phyloP scores from a whole-genome alignment of 768 basidiomycete species.

The Xerocomellus amylosporus region DNA sequence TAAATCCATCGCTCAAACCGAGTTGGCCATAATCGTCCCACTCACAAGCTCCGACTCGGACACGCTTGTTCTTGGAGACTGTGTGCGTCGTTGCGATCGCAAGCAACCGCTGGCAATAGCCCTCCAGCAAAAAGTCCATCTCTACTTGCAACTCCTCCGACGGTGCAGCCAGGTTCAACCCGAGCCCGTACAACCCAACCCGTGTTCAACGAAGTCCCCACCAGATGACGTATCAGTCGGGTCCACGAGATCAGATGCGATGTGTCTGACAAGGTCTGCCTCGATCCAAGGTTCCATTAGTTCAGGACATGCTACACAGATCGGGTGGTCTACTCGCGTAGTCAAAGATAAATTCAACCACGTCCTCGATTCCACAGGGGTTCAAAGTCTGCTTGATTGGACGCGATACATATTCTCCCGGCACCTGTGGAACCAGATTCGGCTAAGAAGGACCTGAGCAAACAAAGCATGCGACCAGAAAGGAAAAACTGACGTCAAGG shows the following conservation, averaged over 20 bases:
- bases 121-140: conserved; percentile 37
- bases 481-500: conserved; percentile 34
- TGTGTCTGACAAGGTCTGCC: conserved; percentile 41
- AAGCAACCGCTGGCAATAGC: conserved; percentile 34
- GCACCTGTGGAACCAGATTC: conserved; percentile 27
- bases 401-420: conserved; percentile 42
- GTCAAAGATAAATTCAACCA: conserved; percentile 48
- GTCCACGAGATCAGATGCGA: conserved; percentile 39
- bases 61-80: conserved; percentile 35
- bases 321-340: conserved; percentile 33
- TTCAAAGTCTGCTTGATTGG: conserved; percentile 31
- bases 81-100: conserved; percentile 38
- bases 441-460: conserved; percentile 20
- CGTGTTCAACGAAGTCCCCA: conserved; percentile 24
- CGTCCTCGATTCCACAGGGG: conserved; percentile 40
- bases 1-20: conserved; percentile 42
- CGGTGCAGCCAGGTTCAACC: conserved; percentile 26
- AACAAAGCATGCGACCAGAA: conserved; percentile 6
- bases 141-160: conserved; percentile 33
- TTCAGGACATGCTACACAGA: neutral
- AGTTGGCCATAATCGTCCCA: conserved; percentile 44
- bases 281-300: conserved; percentile 27
- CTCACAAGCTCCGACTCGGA: conserved; percentile 45
- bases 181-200: conserved; percentile 31
- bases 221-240: conserved; percentile 28